These are phyloP conservation scores for Aspergillus oerlinghausenensis DNA, from an alignment of 2,329 filamentous ascomycete species.

Conservation along the genomic window DNA sequence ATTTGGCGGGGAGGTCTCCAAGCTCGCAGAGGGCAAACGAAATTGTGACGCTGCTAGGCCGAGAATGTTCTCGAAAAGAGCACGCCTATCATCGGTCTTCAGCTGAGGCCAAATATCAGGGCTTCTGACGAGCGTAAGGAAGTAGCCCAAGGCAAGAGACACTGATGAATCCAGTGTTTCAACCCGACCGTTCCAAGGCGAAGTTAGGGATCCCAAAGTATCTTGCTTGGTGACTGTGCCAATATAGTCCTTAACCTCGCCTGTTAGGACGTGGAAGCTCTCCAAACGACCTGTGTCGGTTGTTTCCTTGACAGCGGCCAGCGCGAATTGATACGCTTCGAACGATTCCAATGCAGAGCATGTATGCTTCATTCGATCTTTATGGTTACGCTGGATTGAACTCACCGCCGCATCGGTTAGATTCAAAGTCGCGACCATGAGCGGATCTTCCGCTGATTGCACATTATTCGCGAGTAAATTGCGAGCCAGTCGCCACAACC, in stretches of 20 bases:
- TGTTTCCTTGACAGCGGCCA: constrained; percentile 22
- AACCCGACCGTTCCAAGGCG: constrained; percentile 35
- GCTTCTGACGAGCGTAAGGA: constrained; percentile 28
- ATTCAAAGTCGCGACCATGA: constrained; percentile 17
- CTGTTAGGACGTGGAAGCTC: constrained; percentile 21
- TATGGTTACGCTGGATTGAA: constrained; percentile 27
- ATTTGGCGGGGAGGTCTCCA: constrained; percentile 24
- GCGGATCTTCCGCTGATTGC: constrained; percentile 16
- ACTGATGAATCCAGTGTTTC: constrained; percentile 29
- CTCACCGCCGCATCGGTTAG: constrained; percentile 26
- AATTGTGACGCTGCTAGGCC: constrained; percentile 28
- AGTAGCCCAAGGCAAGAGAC: constrained; percentile 31
- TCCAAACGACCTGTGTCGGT: constrained; percentile 17
- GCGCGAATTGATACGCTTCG: constrained; percentile 33
- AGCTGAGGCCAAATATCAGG: constrained; percentile 28
- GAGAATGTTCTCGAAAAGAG: constrained; percentile 32
- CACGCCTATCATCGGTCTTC: constrained; percentile 24
- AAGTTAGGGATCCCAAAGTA: constrained; percentile 21
- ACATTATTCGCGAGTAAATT: constrained; percentile 29
- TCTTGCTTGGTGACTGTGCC: constrained; percentile 20
- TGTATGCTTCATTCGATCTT: constrained; percentile 18
- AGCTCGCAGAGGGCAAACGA: constrained; percentile 15
- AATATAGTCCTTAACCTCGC: constrained; percentile 23
- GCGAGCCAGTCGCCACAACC: constrained; percentile 36
- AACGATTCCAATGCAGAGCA: constrained; percentile 32